Evolutionary conservation across 1,139 yeast species (phyloP), one percentile per base, ranked within the genome.

Genomic region (Geotrichum aggregatum): DNA sequence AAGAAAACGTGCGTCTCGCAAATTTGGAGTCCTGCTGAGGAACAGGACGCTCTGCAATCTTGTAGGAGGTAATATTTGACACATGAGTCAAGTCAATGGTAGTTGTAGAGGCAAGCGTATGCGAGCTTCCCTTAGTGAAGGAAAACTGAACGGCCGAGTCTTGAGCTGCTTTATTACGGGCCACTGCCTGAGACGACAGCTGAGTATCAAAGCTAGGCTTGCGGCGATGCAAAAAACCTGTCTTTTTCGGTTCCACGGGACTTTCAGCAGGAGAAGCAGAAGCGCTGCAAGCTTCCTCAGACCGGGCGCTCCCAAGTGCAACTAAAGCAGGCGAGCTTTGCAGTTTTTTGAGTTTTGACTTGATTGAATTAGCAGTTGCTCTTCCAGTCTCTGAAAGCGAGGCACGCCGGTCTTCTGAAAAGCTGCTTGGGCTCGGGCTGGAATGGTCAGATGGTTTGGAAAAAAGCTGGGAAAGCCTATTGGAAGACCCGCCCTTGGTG

Each of bases 31-130:
- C 22, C 8, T 49, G 36, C 28, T 44, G 50, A n/a, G 52, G 55
- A 7, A 49, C 48, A 26, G 52, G 52, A 18, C 55, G 48, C 35
- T 49, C 50, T 11, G 47, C 28, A 13, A 50, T 47, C 14, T 49
- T 48, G 38, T 52, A 52, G 18, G 47, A 14, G 14, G 47, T 44
- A n/a, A 52, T 39, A 10, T 47, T 47, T 21, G 48, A 26, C 3
- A 50, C 52, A 16, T 28, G 13, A 4, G 42, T 39, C n/a, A 52
- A 42, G 16, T 49, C 55, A 10, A 50, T 46, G 4, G 55, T 34
- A 34, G 55, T 52, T 2, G 52, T 28, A 13, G 19, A 39, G 6
- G 42, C 50, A 21, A 22, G 22, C 4, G 21, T n/a, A 11, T 13
- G 21, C 4, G 18, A 10, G 30, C 42, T 39, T 14, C 43, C 42